These are phyloP conservation scores for Candida piceae DNA, from an alignment of 805 yeast genomes.

Conservation along the genomic window DNA sequence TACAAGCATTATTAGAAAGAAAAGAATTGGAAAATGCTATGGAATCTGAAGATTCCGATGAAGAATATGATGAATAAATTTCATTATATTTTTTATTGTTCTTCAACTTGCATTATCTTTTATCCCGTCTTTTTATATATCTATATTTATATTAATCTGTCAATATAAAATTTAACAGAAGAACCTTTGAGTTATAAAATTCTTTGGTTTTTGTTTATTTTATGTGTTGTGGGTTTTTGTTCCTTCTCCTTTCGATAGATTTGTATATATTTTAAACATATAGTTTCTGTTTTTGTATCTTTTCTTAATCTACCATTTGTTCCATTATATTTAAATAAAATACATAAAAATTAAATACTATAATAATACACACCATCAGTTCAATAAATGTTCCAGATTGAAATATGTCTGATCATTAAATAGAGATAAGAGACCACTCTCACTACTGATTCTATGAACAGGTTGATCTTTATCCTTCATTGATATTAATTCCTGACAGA, in stretches of 20 bases:
- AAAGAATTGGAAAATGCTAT: conserved; percentile 85
- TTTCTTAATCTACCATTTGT: too few relatives aligned
- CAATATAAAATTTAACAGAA: too few relatives aligned
- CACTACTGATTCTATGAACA: conserved; percentile 3
- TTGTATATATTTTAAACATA: too few relatives aligned
- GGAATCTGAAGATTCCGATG: conserved; percentile 59
- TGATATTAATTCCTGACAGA: conserved; percentile 17
- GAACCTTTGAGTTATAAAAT: too few relatives aligned
- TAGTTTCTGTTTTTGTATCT: too few relatives aligned
- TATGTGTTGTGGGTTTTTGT: too few relatives aligned
- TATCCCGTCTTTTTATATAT: background rate
- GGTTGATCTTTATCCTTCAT: conserved; percentile 1
- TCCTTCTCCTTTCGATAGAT: too few relatives aligned
- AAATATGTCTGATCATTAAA: conserved; percentile 8
- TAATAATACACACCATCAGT: too few relatives aligned
- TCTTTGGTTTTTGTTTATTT: too few relatives aligned
- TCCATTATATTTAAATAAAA: too few relatives aligned
- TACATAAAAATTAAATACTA: too few relatives aligned
- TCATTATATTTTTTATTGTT: background rate
- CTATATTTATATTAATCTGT: too few relatives aligned
- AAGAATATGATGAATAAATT: conserved; percentile 25
- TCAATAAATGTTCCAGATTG: background rate
- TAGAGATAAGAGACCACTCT: conserved; percentile 13
- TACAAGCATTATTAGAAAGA: conserved; percentile 90
- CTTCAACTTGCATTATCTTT: background rate